Base-by-base conservation (phyloP, 441 rosid genomes). In the Gossypium laxum region DNA sequence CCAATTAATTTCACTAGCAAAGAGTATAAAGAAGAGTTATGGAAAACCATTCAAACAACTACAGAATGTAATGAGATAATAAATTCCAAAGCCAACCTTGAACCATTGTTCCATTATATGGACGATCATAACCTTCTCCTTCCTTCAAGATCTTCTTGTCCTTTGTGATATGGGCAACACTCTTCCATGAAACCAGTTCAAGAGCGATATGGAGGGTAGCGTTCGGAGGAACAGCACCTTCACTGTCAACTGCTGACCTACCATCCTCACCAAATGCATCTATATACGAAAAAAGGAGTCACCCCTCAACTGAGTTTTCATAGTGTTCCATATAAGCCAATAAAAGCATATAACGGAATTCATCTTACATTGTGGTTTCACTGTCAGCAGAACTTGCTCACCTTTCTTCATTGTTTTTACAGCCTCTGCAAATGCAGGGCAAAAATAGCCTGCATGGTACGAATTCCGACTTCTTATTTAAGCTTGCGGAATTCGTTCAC, bases 351-450 rank as follows among this genome's bases (percentile, higher is more conserved):
- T 12, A 43, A 19, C 47, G 51, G 24, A 47, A 56, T 32, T 1
- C 11, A 41, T 2, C 51, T 74, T 45, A 74, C 82, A 71, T 18
- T 78, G 75, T 43, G 82, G 78, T 64, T 65, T 72, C 67, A 82
- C 91, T 72, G 79, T 82, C 74, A 86, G 19, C 75, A 78, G 73
- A 73, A 84, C 86, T 54, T 79, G 82, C 67, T 90, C 93, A 4
- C 86, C 80, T 75, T 70, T 88, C 77, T 85, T 87, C 96, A 90
- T 90, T 6, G 91, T 88, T 75, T 82, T 88, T 12, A 75, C 86
- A 1, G 91, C 87, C 24, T 81, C 78, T 62, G 80, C 72, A 21
- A 88, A 12, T 5, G 90, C 91, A 22, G 85, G 81, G 58, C 89
- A 87, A 12, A 82, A 72, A 76, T 75, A 52, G 54, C 82, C 85